Evolutionary conservation across 495 filamentous ascomycete genomes (phyloP).

Genomic region (Lophium mytilinum): DNA sequence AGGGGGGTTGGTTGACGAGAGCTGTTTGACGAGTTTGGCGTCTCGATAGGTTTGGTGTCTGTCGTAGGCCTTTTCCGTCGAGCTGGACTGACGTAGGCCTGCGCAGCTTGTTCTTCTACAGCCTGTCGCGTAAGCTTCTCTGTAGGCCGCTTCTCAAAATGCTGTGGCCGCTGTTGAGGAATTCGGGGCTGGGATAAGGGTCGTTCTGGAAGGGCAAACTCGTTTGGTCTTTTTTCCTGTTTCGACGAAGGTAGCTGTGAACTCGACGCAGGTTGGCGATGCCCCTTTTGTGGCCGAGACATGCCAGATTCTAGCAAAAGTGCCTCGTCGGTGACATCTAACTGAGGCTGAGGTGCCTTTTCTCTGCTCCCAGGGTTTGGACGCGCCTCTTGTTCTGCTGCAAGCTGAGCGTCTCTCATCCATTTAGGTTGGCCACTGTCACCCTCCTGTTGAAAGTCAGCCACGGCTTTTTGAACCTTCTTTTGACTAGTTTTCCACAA

Average conservation of each 20-base stretch:
- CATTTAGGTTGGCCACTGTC: slow-evolving; percentile 86
- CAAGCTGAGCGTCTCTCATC: slow-evolving; percentile 64
- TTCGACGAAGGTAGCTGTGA: background rate
- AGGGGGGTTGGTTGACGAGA: slow-evolving; percentile 14
- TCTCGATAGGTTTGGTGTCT: slow-evolving; percentile 11
- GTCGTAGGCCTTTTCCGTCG: slow-evolving; percentile 56
- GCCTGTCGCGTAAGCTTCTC: slow-evolving; percentile 55
- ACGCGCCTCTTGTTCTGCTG: slow-evolving; percentile 4
- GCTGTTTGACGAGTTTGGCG: slow-evolving; percentile 6
- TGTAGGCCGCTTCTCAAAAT: slow-evolving; percentile 28
- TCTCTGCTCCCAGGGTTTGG: background rate
- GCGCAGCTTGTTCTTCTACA: slow-evolving; percentile 70
- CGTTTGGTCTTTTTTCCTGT: background rate
- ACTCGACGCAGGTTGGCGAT: background rate
- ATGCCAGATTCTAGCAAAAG: slow-evolving; percentile 68
- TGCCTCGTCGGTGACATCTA: slow-evolving; percentile 74
- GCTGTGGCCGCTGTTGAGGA: slow-evolving; percentile 39
- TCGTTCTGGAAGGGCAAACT: slow-evolving; percentile 11
- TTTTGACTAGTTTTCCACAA: slow-evolving; percentile 92
- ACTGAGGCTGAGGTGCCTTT: background rate
- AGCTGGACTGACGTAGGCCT: slow-evolving; percentile 86
- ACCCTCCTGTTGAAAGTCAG: slow-evolving; percentile 75
- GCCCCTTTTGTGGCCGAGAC: slow-evolving; percentile 10
- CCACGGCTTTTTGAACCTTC: slow-evolving; percentile 87
- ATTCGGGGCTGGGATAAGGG: slow-evolving; percentile 42